A percentile compares a stretch with the other conserved stretches of the same genome.
These are phyloP conservation scores for Rhododendron griersonianum DNA, from an alignment of 148 eudicot genomes.

Conservation along the genomic window DNA sequence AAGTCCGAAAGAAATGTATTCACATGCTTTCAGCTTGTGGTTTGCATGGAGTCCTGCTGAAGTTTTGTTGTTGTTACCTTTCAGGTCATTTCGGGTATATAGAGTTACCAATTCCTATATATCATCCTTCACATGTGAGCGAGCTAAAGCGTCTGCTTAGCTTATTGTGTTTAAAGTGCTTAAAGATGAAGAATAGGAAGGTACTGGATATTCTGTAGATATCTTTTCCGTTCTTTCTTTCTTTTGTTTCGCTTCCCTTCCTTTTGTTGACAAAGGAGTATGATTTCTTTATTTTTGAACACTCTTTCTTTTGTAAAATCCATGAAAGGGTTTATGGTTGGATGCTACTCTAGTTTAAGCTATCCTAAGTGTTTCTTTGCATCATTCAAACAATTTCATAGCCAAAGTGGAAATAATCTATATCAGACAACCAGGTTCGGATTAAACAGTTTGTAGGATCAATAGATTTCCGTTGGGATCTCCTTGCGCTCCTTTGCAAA, in stretches of 20 bases:
- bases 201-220: constrained; percentile 24
- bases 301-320: not conserved
- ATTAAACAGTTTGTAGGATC: not conserved
- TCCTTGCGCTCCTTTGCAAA: not conserved
- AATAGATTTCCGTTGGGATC: not conserved
- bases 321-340: not conserved
- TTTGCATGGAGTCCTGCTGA: not conserved
- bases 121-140: constrained; percentile 76
- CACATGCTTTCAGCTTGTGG: not conserved
- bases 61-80: not conserved
- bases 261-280: not conserved
- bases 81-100: constrained; percentile 26
- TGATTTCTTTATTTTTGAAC: not conserved
- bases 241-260: not conserved
- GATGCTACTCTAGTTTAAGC: not conserved
- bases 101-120: constrained; percentile 61
- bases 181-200: constrained; percentile 66
- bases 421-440: not conserved
- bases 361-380: not conserved
- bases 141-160: constrained; percentile 61
- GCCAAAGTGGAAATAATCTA: not conserved
- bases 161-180: constrained; percentile 61
- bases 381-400: not conserved
- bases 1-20: not conserved
- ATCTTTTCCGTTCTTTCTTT: not conserved